Base-by-base conservation (phyloP, 805 yeast genomes). In the Ogataea trehaloabstinens region DNA sequence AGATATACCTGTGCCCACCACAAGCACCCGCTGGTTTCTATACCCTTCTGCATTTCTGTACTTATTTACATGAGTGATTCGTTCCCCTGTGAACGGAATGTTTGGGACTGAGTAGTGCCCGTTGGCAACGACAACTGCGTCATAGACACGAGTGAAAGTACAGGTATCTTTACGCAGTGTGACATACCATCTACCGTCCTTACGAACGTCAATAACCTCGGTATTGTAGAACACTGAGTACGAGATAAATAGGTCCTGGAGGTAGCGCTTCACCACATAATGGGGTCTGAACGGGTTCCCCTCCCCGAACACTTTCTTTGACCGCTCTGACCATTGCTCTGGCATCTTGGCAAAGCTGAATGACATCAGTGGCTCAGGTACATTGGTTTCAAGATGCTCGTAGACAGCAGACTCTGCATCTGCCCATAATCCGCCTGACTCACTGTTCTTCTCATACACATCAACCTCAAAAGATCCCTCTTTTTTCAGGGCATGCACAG, bases 1-100 rank as follows among this genome's bases (percentile, higher is more conserved):
- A 41, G 67, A 59, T 15, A 67, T 54, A 24, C 61, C 46, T 8
- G 67, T 64, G 3, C 74, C 76, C 30, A 68, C 58, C 17, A 69
- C 55, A 39, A 70, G 42, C 2, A 70, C 70, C 36, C 66, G 65
- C 41, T 66, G 55, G 11, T 20, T 20, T 6, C 20, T n/a, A 17
- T 30, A 30, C 11, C 18, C 33, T 16, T 6, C 6, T 16, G 18
- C 33, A 11, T 22, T 22, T 22, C 25, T 8, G 25, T 8, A 22
- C 8, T 8, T 8, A 12, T 22, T 22, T 8, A 22, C 25, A 12
- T 22, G 25, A 22, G 25, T 8, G 8, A 22, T 22, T 8, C 11
- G 11, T 8, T 22, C 25, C 12, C 12, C 25, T 8, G 12, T 22
- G 12, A 8, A 8, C 11, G 25, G 25, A 8, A 22, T 22, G 25